These are phyloP conservation scores for Plasmodium malariae DNA, from an alignment of 169 alveolate species.

Conservation along the genomic window DNA sequence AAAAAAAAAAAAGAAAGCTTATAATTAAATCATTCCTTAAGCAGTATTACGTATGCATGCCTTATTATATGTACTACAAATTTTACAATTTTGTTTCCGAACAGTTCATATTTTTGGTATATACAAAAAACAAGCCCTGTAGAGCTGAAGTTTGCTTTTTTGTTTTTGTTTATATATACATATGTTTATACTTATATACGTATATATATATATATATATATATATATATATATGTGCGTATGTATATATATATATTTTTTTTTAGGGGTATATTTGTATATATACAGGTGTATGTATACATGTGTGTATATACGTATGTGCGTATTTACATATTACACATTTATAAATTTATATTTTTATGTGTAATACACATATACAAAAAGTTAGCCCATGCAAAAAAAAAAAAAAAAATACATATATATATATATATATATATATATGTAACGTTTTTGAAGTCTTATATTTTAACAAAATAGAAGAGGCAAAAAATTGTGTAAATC, in stretches of 20 bases:
- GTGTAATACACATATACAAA: constrained; percentile 2
- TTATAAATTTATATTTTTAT: neutral
- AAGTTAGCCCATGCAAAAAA: constrained; percentile 8
- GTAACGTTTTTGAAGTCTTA: too few species aligned
- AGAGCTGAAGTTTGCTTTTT: too few species aligned
- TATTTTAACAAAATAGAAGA: too few species aligned
- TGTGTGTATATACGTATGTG: too few species aligned
- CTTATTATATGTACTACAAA: neutral
- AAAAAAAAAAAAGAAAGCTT: neutral
- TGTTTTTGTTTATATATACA: neutral
- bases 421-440: too few species aligned
- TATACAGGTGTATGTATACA: too few species aligned
- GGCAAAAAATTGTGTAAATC: too few species aligned
- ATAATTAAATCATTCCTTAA: neutral
- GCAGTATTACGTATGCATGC: neutral
- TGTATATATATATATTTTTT: neutral
- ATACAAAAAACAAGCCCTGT: too few species aligned
- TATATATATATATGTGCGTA: neutral
- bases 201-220: neutral
- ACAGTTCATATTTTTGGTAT: constrained; percentile 15
- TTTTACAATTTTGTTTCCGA: neutral
- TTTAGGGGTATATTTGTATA: too few species aligned
- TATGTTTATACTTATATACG: neutral
- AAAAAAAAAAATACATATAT: constrained; percentile 14
- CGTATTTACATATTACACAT: neutral